Percentiles rank a stretch among this genome's conserved stretches.
phyloP scores from a whole-genome alignment of 257 asterid genomes.

The Anisodus acutangulus region DNA sequence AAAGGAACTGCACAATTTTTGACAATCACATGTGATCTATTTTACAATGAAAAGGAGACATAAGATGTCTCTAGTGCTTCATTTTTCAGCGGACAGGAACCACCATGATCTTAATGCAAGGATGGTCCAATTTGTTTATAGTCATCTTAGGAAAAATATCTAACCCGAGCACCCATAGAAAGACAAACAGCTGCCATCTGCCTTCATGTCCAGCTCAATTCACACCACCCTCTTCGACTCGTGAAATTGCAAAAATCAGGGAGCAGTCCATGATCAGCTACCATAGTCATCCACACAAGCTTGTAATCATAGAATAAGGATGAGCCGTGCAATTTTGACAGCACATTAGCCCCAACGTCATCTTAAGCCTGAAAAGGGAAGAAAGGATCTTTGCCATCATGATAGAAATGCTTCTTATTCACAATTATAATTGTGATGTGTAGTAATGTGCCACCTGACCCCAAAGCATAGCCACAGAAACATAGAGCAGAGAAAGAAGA shows the following conservation, averaged over 20 bases:
- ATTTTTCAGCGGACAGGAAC: slow-evolving; percentile 43
- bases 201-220: slow-evolving; percentile 30
- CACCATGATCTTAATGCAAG: slow-evolving; percentile 47
- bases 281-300: slow-evolving; percentile 30
- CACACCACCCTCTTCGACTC: slow-evolving; percentile 31
- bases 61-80: slow-evolving; percentile 36
- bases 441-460: not conserved
- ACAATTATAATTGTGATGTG: slow-evolving; percentile 5
- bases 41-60: slow-evolving; percentile 45
- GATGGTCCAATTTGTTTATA: slow-evolving; percentile 41
- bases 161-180: slow-evolving; percentile 45
- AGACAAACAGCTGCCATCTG: slow-evolving; percentile 30
- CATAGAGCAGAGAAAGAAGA: not conserved
- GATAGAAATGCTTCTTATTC: slow-evolving; percentile 1
- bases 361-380: not conserved
- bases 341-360: slow-evolving; percentile 22
- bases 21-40: slow-evolving; percentile 37
- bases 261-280: slow-evolving; percentile 36
- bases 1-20: slow-evolving; percentile 38
- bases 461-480: not conserved
- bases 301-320: slow-evolving; percentile 14
- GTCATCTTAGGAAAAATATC: slow-evolving; percentile 50
- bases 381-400: not conserved
- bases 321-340: slow-evolving; percentile 17
- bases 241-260: slow-evolving; percentile 27